Conservation (phyloP, 2,329 filamentous ascomycete genomes). For the Hortaea werneckii region DNA sequence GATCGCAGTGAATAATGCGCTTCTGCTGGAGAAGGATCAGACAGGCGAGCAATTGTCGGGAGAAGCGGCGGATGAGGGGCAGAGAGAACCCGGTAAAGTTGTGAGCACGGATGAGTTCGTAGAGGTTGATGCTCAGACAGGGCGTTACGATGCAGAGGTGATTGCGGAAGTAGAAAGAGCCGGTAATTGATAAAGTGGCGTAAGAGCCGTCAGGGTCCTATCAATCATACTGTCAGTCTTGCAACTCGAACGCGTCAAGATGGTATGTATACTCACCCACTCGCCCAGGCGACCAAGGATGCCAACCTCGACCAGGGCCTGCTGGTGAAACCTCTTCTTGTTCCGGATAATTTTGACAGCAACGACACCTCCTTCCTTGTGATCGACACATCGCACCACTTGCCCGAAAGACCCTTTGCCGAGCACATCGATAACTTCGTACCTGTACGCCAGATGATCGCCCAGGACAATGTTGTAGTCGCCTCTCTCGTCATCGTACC, state of each 20-base stretch:
- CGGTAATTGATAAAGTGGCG: constrained; percentile 94
- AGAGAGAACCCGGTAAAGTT: constrained; percentile 91
- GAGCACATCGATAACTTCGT: constrained; percentile 90
- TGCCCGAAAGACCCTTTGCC: constrained; percentile 98
- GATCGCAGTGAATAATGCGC: constrained; percentile 93
- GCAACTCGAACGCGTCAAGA: neutral
- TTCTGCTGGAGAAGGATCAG: constrained; percentile 77
- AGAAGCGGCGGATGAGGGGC: constrained; percentile 86
- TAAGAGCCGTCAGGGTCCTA: constrained; percentile 88
- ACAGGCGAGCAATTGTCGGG: constrained; percentile 87
- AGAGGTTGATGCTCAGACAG: constrained; percentile 95
- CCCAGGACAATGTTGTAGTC: constrained; percentile 91
- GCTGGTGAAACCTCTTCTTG: constrained; percentile 98
- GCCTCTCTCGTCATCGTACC: constrained; percentile 93
- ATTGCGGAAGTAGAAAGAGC: constrained; percentile 96
- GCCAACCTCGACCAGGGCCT: constrained; percentile 95
- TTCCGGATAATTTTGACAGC: constrained; percentile 98
- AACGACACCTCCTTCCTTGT: constrained; percentile 84
- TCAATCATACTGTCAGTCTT: neutral
- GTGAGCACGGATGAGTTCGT: constrained; percentile 97
- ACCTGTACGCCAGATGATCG: constrained; percentile 89
- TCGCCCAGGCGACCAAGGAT: constrained; percentile 93
- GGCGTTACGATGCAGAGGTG: constrained; percentile 98
- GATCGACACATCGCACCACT: constrained; percentile 92
- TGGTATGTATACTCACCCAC: constrained; percentile 64